These are phyloP conservation scores for Rubus idaeus DNA, from an alignment of 306 rosid genomes.

Conservation along the genomic window DNA sequence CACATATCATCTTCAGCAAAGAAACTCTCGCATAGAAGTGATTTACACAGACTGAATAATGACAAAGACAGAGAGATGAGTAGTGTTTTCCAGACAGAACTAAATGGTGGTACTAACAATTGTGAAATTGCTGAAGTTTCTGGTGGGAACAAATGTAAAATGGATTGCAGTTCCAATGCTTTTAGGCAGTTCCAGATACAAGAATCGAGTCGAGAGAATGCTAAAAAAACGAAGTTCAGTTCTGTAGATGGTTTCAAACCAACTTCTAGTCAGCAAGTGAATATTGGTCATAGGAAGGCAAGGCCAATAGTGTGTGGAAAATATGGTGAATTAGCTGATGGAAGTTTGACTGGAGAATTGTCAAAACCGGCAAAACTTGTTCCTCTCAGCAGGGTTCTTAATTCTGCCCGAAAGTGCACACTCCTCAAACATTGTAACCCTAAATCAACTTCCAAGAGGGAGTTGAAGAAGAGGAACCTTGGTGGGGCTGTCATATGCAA, in stretches of 20 bases:
- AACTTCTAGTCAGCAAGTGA: constrained; percentile 32
- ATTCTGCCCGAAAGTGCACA: constrained; percentile 38
- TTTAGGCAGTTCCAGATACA: constrained; percentile 24
- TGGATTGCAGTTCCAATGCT: constrained; percentile 31
- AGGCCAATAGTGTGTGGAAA: constrained; percentile 59
- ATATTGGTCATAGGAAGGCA: constrained; percentile 29
- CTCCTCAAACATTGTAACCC: constrained; percentile 31
- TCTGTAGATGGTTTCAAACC: constrained; percentile 20
- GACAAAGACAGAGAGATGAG: constrained; percentile 18
- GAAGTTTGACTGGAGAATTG: constrained; percentile 24
- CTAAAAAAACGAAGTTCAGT: constrained; percentile 17
- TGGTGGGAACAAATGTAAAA: constrained; percentile 40
- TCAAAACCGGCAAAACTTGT: constrained; percentile 56
- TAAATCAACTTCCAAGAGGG: constrained; percentile 25
- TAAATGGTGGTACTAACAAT: constrained; percentile 30
- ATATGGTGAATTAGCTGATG: constrained; percentile 57
- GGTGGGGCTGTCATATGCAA: constrained; percentile 17
- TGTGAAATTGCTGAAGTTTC: constrained; percentile 32
- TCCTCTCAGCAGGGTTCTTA: constrained; percentile 52
- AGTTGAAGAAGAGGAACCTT: constrained; percentile 34
- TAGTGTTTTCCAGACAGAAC: constrained; percentile 30
- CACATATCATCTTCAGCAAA: constrained; percentile 27
- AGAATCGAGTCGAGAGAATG: constrained; percentile 29
- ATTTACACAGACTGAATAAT: constrained; percentile 15
- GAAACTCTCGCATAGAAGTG: constrained; percentile 37